phyloP scores from a whole-genome alignment of 1,284 basidiomycete species.

The Anthracocystis panici-leucophaei region DNA sequence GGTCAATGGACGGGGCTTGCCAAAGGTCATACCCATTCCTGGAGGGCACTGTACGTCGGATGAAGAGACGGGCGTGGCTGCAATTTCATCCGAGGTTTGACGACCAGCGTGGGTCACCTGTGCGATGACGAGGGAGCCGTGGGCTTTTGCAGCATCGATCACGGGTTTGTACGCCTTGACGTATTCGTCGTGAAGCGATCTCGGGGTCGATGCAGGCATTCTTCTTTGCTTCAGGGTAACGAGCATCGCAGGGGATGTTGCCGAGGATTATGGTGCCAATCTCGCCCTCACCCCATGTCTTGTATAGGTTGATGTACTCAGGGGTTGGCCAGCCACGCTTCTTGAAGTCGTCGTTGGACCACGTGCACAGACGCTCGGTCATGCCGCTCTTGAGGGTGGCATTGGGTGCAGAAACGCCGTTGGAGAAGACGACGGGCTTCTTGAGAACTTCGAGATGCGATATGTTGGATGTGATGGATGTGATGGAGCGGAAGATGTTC shows the following conservation, averaged over 20 bases:
- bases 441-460: constrained; percentile 50
- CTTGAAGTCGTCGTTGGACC: constrained; percentile 56
- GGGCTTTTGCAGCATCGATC: constrained; percentile 70
- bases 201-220: constrained; percentile 56
- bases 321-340: constrained; percentile 61
- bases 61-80: constrained; percentile 52
- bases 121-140: constrained; percentile 71
- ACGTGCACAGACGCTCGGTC: constrained; percentile 63
- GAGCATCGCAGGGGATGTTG: constrained; percentile 55
- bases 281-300: constrained; percentile 62
- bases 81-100: constrained; percentile 62
- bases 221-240: constrained; percentile 54
- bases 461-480: constrained; percentile 17
- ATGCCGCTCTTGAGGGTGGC: constrained; percentile 62
- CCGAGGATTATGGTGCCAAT: constrained; percentile 62
- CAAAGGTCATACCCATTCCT: constrained; percentile 62
- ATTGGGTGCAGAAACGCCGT: constrained; percentile 53
- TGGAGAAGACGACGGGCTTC: constrained; percentile 47
- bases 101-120: constrained; percentile 72
- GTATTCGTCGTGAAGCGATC: constrained; percentile 53
- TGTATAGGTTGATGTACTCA: constrained; percentile 61
- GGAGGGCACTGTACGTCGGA: constrained; percentile 61
- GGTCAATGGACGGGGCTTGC: constrained; percentile 73
- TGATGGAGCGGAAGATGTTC: neutral
- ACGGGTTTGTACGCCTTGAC: constrained; percentile 58